phyloP scores from a whole-genome alignment of 768 basidiomycete genomes.

The Suillus placidus region DNA sequence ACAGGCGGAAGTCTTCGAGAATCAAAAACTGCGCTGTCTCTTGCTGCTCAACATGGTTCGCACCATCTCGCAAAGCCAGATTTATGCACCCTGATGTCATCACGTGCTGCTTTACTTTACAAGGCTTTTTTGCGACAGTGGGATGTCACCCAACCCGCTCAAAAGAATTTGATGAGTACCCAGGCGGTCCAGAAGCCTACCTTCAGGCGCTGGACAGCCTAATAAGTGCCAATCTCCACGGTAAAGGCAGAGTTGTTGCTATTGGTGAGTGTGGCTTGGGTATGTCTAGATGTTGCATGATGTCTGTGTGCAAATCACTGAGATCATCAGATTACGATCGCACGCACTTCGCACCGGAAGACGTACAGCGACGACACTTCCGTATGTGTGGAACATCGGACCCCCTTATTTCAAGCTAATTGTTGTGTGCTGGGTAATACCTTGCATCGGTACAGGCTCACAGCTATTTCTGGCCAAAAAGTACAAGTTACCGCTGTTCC shows the following conservation, averaged over 20 bases:
- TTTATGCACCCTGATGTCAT: not conserved
- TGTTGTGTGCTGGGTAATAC: not conserved
- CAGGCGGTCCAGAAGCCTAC: conserved; percentile 62
- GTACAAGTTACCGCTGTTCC: conserved; percentile 73
- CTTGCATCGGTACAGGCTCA: conserved; percentile 34
- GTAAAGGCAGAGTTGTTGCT: conserved; percentile 64
- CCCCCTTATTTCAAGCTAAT: not conserved
- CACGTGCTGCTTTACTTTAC: conserved; percentile 5
- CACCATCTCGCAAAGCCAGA: conserved; percentile 15
- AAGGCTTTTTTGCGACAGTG: conserved; percentile 71
- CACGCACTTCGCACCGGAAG: conserved; percentile 60
- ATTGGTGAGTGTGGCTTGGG: conserved; percentile 84
- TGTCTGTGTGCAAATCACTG: not conserved
- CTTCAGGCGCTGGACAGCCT: conserved; percentile 58
- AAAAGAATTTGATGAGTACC: conserved; percentile 61
- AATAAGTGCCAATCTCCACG: conserved; percentile 49
- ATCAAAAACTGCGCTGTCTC: conserved; percentile 55
- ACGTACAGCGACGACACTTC: conserved; percentile 66
- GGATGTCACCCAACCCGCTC: conserved; percentile 84
- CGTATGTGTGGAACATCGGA: conserved; percentile 41
- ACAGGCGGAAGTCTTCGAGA: conserved; percentile 75
- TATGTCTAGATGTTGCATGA: conserved; percentile 24
- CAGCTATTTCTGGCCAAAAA: conserved; percentile 71
- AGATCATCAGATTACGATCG: conserved; percentile 69
- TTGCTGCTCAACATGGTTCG: conserved; percentile 61